Evolutionary conservation across 176 grass and related monocot genomes (phyloP), one percentile per base, ranked within the genome.

Genomic region (Oryza punctata): DNA sequence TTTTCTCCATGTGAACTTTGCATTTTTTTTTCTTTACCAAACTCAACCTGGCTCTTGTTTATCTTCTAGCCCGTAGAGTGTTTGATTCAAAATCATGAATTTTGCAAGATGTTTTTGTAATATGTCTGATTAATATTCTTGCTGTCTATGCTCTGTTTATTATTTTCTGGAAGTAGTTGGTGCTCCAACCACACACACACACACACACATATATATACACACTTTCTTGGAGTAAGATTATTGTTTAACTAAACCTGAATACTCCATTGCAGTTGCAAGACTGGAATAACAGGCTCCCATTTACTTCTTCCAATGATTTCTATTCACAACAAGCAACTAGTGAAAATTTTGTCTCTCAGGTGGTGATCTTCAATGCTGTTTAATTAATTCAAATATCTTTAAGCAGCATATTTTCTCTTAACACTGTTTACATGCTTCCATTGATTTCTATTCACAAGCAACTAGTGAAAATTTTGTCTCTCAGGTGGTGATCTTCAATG

Each of bases 291-390:
- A 83, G 96, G 92, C 90, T 89, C 61, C 88, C 90, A 73, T 99
- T 96, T 47, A 96, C 91, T 85, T 81, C 89, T 8, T 72, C 91
- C 79, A 95, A 78, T 77, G 93, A 96, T 77, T 99, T 99, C 81
- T 92, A 96, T 92, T 90, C 89, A 73, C 91, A 94, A 91, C 93
- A 99, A 92, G 93, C 96, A 79, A 94, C 84, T 63, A 94, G 85
- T 78, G 96, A 99, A 89, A 96, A 91, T 90, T 99, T 99, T 90
- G 83, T 99, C 54, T 96, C 96, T 85, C 96, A 99, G 85, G 96
- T 99, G 73, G 25, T 33, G 70, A 65, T 73, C 29, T 64, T 80
- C 33, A 35, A 12, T 77, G 46, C 65, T 91, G 26, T 69, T 80
- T 86, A 61, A 88, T 75, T 84, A 57, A 72, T 40, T 67, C 11